Base-by-base conservation (phyloP, 257 asterid species). In the Solanum gandarillasii region DNA sequence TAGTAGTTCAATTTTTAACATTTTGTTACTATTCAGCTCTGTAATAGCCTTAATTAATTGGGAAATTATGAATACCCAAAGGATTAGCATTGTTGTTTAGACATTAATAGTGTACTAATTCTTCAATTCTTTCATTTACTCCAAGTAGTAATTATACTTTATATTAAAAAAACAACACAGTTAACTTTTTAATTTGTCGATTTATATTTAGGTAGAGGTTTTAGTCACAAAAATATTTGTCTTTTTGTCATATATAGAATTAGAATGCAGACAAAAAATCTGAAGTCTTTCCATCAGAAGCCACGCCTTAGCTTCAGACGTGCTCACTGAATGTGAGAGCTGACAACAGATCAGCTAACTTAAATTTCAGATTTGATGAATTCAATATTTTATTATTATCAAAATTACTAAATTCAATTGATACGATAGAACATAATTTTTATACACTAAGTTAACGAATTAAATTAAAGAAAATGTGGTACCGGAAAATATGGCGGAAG, bases 291-390 rank as follows among this genome's bases (percentile, higher is more conserved):
- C 20, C 27, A 29, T 48, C 29, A 81, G 67, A 46, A 81, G 41
- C 43, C 85, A 48, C 43, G 27, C 70, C 41, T 48, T 29, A 46
- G 29, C 10, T 81, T 81, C 85, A 43, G 68, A 81, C 41, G 10
- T 46, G 39, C 32, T 81, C 85, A 81, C 85, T 81, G 85, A 43
- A 81, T 81, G 85, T 81, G 62, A 82, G 85, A 79, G 34, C 84
- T 78, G 62, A 79, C 67, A 79, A 27, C 11, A 76, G 31, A 23
- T 67, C 35, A 12, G 25, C 52, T 13, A 41, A 81, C 65, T 34
- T 27, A 20, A 43, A 52, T 39, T 41, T 25, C 27, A 52, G 27
- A 43, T 48, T 7, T 43, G 85, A 38, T 25, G 25, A 8, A 23
- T 29, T 82, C 38, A 41, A 46, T 32, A 25, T 41, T 25, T 21